A percentile compares a stretch with the other conserved stretches of the same genome.
Evolutionary conservation across 805 yeast genomes (phyloP).

Genomic region (Hagleromyces aurorensis): DNA sequence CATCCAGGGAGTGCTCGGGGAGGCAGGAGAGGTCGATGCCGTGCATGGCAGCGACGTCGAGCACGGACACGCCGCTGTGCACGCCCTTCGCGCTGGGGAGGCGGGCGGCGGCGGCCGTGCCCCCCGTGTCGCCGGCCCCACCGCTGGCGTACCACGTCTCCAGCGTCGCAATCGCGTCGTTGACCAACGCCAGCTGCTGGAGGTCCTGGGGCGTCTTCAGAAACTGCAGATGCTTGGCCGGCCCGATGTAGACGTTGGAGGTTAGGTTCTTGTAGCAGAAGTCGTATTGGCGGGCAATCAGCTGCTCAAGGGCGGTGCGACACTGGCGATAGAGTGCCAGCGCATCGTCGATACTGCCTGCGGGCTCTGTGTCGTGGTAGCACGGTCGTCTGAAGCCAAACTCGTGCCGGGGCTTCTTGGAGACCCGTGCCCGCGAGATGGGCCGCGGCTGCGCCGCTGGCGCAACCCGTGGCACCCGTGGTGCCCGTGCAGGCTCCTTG

Average conservation of each 20-base stretch:
- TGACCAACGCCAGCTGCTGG: constrained; percentile 11
- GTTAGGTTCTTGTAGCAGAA: constrained; percentile 13
- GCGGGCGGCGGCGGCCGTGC: background rate
- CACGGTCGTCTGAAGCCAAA: background rate
- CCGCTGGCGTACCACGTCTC: too few species aligned
- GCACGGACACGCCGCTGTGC: too few species aligned
- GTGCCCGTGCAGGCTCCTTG: too few species aligned
- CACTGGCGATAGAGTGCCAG: background rate
- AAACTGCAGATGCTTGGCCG: constrained; percentile 12
- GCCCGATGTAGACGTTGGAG: constrained; percentile 15
- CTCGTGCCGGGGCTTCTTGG: background rate
- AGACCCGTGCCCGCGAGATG: too few species aligned
- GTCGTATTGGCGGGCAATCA: constrained; percentile 12
- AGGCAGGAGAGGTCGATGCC: too few species aligned
- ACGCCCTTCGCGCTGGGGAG: background rate
- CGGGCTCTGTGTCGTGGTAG: background rate
- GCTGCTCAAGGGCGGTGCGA: constrained; percentile 4
- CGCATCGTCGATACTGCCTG: background rate
- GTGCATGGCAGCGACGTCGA: too few species aligned
- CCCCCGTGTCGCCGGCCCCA: too few species aligned
- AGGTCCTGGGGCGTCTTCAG: constrained; percentile 20
- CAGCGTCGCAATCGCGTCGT: background rate
- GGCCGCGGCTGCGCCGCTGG: too few species aligned
- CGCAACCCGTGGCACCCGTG: too few species aligned
- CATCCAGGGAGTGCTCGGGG: too few species aligned